These are phyloP conservation scores for Leishmania turanica DNA, from an alignment of 208 protist genomes.

Conservation along the genomic window DNA sequence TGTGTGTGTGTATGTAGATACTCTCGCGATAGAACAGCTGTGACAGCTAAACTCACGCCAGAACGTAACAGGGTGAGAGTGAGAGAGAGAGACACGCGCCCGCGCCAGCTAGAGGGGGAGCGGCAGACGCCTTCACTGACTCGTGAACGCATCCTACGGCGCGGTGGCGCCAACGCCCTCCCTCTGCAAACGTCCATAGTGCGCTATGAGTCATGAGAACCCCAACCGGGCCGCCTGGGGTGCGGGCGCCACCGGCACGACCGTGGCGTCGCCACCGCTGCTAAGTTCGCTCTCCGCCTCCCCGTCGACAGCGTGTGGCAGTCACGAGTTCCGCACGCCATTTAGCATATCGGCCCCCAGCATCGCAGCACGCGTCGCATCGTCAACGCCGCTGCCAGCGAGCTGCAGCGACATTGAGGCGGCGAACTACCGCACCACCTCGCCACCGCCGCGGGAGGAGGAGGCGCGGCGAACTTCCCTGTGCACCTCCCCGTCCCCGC, in stretches of 20 bases:
- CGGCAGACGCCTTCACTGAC: not conserved
- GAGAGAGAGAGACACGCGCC: not conserved
- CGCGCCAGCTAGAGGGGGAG: not conserved
- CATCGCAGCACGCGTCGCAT: not conserved
- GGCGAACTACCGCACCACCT: not conserved
- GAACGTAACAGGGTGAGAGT: not conserved
- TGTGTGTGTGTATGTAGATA: not conserved
- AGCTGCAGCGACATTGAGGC: not conserved
- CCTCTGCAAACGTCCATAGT: not conserved
- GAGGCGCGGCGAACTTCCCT: not conserved
- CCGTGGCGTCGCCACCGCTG: not conserved
- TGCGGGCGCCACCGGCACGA: not conserved
- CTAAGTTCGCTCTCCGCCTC: not conserved
- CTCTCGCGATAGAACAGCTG: not conserved
- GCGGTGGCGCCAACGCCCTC: not conserved
- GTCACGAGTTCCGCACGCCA: not conserved
- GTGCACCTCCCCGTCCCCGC: not conserved
- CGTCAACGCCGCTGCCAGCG: not conserved
- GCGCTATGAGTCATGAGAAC: slow-evolving; percentile 11
- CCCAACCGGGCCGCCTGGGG: not conserved
- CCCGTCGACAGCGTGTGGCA: not conserved
- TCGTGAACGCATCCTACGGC: not conserved
- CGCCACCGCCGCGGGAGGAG: not conserved
- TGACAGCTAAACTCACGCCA: not conserved
- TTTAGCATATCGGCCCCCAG: not conserved